Base-by-base conservation (phyloP, 192 early-diverging fungal species). In the Umbelopsis ramanniana region DNA sequence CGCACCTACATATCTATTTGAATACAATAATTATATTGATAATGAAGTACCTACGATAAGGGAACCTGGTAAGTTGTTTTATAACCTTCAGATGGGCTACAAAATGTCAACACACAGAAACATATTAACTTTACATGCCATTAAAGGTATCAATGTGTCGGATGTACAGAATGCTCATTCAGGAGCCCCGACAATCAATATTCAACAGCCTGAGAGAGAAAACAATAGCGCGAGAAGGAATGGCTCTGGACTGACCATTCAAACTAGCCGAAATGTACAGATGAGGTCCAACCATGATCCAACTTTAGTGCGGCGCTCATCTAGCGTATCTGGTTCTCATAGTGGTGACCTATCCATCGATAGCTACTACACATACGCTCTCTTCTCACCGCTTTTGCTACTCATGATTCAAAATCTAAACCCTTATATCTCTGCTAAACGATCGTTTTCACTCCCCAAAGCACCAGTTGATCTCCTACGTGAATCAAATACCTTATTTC, bases 351-450 rank as follows among this genome's bases (percentile, higher is more conserved):
- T 38, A 23, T 68, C 57, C 6, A 43, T 52, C 40, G 35, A 67
- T 46, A 35, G 66, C 54, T 72, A 35, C 72, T 76, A 84, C 29
- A 74, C 77, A 14, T 79, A 74, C 52, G 85, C 85, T 23, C 67
- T 89, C n/a, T 83, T 87, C 46, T 73, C 83, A 19, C 71, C 86
- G 8, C 79, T 86, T 21, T 69, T 89, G 2, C 74, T 78, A 23
- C 74, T 82, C 0, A 73, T 87, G 17, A 74, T 89, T 17, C 87
- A 85, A 70, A 82, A 85, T 48, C 74, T 85, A 0, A 71, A 75
- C 46, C 74, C 74, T 26, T 79, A 79, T 46, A 21, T 79, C n/a
- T 50, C 69, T 4, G 57, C 77, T 37, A 46, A 54, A 15, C 71
- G 71, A 29, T 21, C 52, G 8, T 26, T 21, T 19, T 52, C 48